Evolutionary conservation across 805 yeast species (phyloP).

Genomic region (Hemisphaericaspora nanyangensis): DNA sequence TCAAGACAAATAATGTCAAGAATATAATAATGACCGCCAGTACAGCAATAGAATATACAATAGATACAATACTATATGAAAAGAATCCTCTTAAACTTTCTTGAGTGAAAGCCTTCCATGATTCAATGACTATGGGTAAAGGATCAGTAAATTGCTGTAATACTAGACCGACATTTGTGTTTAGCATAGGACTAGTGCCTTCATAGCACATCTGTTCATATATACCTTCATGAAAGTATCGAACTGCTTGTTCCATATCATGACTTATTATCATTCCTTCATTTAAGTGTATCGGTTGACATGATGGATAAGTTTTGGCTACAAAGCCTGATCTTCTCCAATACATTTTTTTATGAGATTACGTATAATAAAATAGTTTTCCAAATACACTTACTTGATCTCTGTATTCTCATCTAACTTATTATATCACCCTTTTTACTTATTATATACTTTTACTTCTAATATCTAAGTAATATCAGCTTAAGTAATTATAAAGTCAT

Average conservation of each 20-base stretch:
- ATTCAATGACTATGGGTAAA: constrained; percentile 41
- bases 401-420: too few relatives aligned
- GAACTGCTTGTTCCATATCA: constrained; percentile 12
- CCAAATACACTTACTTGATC: neutral
- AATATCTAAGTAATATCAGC: too few relatives aligned
- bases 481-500: too few relatives aligned
- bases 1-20: constrained; percentile 58
- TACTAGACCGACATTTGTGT: constrained; percentile 33
- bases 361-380: neutral
- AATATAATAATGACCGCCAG: constrained; percentile 64
- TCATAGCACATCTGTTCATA: constrained; percentile 32
- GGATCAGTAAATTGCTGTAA: constrained; percentile 21
- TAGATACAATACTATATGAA: constrained; percentile 55
- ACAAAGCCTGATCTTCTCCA: constrained; percentile 27
- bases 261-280: constrained; percentile 29
- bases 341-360: constrained; percentile 31
- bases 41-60: constrained; percentile 57
- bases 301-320: constrained; percentile 24
- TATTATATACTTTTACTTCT: too few relatives aligned
- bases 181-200: constrained; percentile 32
- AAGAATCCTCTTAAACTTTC: constrained; percentile 39
- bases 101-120: constrained; percentile 47
- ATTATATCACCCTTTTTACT: too few relatives aligned
- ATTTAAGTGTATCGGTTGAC: constrained; percentile 24
- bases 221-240: constrained; percentile 18